phyloP scores from a whole-genome alignment of 179 eudicot species.

The Silene coronaria region DNA sequence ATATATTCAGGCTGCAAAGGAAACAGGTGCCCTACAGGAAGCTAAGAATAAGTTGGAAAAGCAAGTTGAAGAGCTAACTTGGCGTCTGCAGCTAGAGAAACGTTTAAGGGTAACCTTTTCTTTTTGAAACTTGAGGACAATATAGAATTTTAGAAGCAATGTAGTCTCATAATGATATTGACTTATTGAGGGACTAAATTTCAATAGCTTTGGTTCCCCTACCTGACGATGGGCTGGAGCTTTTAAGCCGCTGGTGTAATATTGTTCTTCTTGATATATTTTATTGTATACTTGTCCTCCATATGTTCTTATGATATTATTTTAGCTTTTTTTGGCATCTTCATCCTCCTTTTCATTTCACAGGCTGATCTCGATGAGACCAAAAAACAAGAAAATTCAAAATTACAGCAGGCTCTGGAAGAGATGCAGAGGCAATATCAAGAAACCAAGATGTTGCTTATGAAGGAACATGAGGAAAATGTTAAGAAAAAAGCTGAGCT shows the following conservation, averaged over 20 bases:
- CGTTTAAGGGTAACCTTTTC: constrained; percentile 46
- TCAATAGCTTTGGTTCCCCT: background rate
- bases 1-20: constrained; percentile 65
- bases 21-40: constrained; percentile 69
- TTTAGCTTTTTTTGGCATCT: background rate
- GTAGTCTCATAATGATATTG: background rate
- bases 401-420: constrained; percentile 58
- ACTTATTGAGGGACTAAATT: background rate
- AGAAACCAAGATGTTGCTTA: constrained; percentile 55
- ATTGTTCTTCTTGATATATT: background rate
- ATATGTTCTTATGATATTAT: background rate
- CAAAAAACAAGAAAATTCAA: constrained; percentile 62
- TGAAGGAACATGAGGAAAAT: constrained; percentile 55
- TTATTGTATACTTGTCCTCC: background rate
- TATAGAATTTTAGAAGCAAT: background rate
- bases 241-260: background rate
- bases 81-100: constrained; percentile 65
- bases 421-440: constrained; percentile 57
- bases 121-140: background rate
- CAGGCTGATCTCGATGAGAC: constrained; percentile 71
- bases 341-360: background rate
- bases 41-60: constrained; percentile 74
- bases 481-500: constrained; percentile 34
- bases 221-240: background rate
- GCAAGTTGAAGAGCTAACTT: constrained; percentile 68